Percentiles rank a stretch among this genome's conserved stretches.
phyloP scores from a whole-genome alignment of 2,329 filamentous ascomycete species.

The Colletotrichum cuscutae region DNA sequence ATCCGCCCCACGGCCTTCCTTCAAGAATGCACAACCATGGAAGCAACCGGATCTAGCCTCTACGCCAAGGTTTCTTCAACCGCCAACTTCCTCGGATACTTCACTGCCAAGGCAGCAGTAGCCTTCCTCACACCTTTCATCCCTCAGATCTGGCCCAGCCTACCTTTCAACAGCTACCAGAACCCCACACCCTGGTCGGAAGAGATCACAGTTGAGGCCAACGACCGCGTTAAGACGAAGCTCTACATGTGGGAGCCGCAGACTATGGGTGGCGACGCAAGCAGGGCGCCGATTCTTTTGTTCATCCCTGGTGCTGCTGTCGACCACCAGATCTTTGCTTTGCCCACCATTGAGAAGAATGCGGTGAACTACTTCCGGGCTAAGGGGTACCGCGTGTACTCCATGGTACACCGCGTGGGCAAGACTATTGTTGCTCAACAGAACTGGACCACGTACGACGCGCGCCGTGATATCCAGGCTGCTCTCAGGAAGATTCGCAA shows the following conservation, averaged over 20 bases:
- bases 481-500: slow-evolving; percentile 63
- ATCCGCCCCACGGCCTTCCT: slow-evolving; percentile 64
- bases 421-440: slow-evolving; percentile 59
- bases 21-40: slow-evolving; percentile 64
- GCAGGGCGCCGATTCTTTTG: slow-evolving; percentile 60
- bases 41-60: slow-evolving; percentile 58
- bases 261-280: slow-evolving; percentile 44
- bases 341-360: slow-evolving; percentile 71
- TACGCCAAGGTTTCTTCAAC: slow-evolving; percentile 56
- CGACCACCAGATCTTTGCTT: slow-evolving; percentile 70
- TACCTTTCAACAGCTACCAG: slow-evolving; percentile 58
- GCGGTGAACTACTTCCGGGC: slow-evolving; percentile 70
- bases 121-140: slow-evolving; percentile 66
- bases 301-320: slow-evolving; percentile 72
- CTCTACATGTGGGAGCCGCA: slow-evolving; percentile 67
- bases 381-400: slow-evolving; percentile 70
- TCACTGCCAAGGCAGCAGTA: slow-evolving; percentile 61
- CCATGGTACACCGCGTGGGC: slow-evolving; percentile 68
- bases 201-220: slow-evolving; percentile 57
- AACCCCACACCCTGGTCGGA: slow-evolving; percentile 59
- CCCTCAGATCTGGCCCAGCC: slow-evolving; percentile 63
- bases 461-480: slow-evolving; percentile 67
- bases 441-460: slow-evolving; percentile 68
- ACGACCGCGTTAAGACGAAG: slow-evolving; percentile 62
- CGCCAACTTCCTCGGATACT: slow-evolving; percentile 65